Percentiles rank a stretch among this genome's conserved stretches.
Conservation (phyloP, 2,329 filamentous ascomycete species). For the Penicillium griseofulvum region DNA sequence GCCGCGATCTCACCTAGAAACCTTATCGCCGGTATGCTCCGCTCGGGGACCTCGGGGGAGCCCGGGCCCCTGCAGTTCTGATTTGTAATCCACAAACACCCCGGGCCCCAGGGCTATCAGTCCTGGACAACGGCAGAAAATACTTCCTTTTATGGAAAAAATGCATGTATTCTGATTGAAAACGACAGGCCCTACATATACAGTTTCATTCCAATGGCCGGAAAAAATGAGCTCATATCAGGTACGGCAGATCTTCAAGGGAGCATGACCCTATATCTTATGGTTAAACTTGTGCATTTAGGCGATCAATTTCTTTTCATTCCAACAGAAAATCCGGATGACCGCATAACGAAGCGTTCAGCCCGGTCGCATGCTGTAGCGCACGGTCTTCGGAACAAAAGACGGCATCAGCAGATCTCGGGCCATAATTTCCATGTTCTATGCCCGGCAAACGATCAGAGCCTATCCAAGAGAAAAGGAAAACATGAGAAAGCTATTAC, state of each 20-base stretch:
- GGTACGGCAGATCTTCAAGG: not conserved
- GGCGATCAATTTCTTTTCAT: not conserved
- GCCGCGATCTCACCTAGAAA: conserved; percentile 19
- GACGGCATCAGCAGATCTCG: not conserved
- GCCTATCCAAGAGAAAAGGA: not conserved
- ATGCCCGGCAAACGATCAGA: not conserved
- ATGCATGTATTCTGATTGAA: not conserved
- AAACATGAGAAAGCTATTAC: not conserved
- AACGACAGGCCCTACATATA: not conserved
- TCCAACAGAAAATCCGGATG: not conserved
- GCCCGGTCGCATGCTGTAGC: not conserved
- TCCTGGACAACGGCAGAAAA: not conserved
- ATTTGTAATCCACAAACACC: not conserved
- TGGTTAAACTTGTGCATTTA: not conserved
- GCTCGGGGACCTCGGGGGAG: too few relatives aligned
- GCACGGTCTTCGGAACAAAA: not conserved
- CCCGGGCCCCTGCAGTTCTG: not conserved
- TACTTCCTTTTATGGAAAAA: not conserved
- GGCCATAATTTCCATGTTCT: not conserved
- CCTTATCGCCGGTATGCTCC: conserved; percentile 16
- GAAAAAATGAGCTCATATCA: not conserved
- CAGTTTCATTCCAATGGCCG: not conserved
- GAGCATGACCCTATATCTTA: not conserved
- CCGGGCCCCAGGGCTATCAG: not conserved
- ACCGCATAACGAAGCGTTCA: not conserved